These are phyloP conservation scores for Hymenoscyphus fraxineus DNA, from an alignment of 2,329 filamentous ascomycete genomes.

Conservation along the genomic window DNA sequence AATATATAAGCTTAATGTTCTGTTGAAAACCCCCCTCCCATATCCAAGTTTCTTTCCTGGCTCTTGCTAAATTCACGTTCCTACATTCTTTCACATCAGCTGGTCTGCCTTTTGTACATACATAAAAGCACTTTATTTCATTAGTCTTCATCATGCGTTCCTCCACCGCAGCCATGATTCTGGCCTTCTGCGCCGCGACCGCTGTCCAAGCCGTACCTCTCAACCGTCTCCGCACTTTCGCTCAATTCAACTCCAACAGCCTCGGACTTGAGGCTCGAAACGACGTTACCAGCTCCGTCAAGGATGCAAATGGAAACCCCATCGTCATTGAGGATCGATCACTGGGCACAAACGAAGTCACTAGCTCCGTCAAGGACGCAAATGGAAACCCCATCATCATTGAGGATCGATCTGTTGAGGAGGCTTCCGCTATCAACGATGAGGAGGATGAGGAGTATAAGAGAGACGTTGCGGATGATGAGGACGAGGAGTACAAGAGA, in stretches of 20 bases:
- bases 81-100: slow-evolving; percentile 12
- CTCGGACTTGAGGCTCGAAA: neutral
- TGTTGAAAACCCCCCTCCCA: too few species aligned
- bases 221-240: neutral
- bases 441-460: too few species aligned
- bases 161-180: slow-evolving; percentile 25
- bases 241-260: neutral
- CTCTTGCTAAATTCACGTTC: neutral
- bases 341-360: too few species aligned
- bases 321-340: neutral
- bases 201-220: slow-evolving; percentile 21
- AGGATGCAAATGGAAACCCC: neutral
- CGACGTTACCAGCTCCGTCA: neutral
- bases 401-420: neutral
- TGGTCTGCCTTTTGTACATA: slow-evolving; percentile 17
- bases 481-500: too few species aligned
- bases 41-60: neutral
- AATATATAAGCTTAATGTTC: too few species aligned
- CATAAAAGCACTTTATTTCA: slow-evolving; percentile 2
- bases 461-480: too few species aligned
- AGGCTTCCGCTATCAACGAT: neutral
- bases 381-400: neutral
- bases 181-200: slow-evolving; percentile 27
- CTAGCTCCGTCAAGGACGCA: too few species aligned
- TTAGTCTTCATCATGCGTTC: slow-evolving; percentile 23